A percentile compares a stretch with the other conserved stretches of the same genome.
phyloP scores from a whole-genome alignment of 2,329 filamentous ascomycete genomes.

The Aaosphaeria pasadenensis region DNA sequence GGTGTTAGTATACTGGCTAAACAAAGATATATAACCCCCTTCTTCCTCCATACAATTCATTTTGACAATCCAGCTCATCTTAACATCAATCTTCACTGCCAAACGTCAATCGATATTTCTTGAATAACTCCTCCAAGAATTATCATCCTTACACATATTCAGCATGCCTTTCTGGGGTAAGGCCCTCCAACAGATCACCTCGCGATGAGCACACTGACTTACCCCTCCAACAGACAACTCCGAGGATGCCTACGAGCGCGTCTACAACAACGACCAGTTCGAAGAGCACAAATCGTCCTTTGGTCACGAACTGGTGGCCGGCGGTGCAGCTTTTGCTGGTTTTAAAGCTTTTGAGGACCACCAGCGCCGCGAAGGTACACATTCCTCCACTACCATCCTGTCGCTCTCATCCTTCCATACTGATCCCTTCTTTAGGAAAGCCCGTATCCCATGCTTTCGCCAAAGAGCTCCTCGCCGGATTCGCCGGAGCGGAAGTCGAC shows the following conservation, averaged over 20 bases:
- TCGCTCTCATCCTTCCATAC: background rate
- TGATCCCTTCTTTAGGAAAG: slow-evolving; percentile 53
- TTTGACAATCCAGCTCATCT: no score
- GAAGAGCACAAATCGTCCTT: slow-evolving; percentile 59
- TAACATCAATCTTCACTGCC: no score
- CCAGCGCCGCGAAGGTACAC: slow-evolving; percentile 64
- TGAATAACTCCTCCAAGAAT: no score
- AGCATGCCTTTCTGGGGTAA: slow-evolving; percentile 47
- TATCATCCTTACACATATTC: background rate
- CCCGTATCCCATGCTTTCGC: slow-evolving; percentile 69
- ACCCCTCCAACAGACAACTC: slow-evolving; percentile 44
- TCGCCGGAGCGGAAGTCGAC: slow-evolving; percentile 74
- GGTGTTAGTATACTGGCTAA: no score
- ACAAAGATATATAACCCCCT: no score
- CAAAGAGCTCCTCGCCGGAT: slow-evolving; percentile 71
- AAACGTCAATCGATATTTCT: no score
- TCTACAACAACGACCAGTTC: slow-evolving; percentile 48
- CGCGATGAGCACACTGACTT: background rate
- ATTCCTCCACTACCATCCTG: no score
- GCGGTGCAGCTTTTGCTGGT: slow-evolving; percentile 73
- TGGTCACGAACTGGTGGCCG: slow-evolving; percentile 71
- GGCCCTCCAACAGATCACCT: background rate
- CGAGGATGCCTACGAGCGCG: slow-evolving; percentile 53
- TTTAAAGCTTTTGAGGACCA: slow-evolving; percentile 78
- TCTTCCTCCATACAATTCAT: no score